These are phyloP conservation scores for Ascochyta clinopodiicola DNA, from an alignment of 2,329 filamentous ascomycete genomes.

Conservation along the genomic window DNA sequence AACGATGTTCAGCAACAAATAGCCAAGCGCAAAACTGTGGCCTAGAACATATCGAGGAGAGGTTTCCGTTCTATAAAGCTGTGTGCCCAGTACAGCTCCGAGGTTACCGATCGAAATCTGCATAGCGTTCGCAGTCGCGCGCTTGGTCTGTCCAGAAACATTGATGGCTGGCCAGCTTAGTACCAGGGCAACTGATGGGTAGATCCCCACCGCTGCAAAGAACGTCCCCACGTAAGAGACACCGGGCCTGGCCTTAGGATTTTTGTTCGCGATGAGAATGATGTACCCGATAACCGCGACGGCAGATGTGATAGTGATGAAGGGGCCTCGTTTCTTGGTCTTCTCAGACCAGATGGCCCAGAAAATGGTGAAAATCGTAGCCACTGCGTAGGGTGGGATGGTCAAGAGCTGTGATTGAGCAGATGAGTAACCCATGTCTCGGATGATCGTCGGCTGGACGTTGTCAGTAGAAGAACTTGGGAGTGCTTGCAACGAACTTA, in stretches of 20 bases:
- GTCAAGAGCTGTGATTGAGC: slow-evolving; percentile 54
- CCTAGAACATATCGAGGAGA: slow-evolving; percentile 46
- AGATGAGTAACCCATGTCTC: slow-evolving; percentile 52
- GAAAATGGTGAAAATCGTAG: slow-evolving; percentile 46
- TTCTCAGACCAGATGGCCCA: slow-evolving; percentile 46
- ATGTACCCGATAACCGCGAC: slow-evolving; percentile 49
- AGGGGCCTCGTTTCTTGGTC: slow-evolving; percentile 40
- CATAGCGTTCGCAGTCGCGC: slow-evolving; percentile 57
- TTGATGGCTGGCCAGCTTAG: slow-evolving; percentile 62
- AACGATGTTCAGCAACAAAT: slow-evolving; percentile 40
- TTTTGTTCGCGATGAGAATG: slow-evolving; percentile 45
- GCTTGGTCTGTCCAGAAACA: slow-evolving; percentile 60
- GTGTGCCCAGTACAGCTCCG: slow-evolving; percentile 49
- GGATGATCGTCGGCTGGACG: slow-evolving; percentile 61
- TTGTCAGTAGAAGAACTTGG: not conserved
- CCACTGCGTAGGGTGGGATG: slow-evolving; percentile 53
- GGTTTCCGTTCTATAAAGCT: slow-evolving; percentile 45
- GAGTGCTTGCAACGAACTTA: slow-evolving; percentile 27
- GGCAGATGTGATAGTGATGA: slow-evolving; percentile 43
- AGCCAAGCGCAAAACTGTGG: slow-evolving; percentile 46
- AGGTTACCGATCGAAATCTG: slow-evolving; percentile 60
- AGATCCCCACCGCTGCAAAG: slow-evolving; percentile 49
- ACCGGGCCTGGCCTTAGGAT: slow-evolving; percentile 42
- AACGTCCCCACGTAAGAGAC: slow-evolving; percentile 49
- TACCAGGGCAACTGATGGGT: slow-evolving; percentile 48